Conservation (phyloP, 768 basidiomycete genomes). For the Dioszegia aurantiaca region DNA sequence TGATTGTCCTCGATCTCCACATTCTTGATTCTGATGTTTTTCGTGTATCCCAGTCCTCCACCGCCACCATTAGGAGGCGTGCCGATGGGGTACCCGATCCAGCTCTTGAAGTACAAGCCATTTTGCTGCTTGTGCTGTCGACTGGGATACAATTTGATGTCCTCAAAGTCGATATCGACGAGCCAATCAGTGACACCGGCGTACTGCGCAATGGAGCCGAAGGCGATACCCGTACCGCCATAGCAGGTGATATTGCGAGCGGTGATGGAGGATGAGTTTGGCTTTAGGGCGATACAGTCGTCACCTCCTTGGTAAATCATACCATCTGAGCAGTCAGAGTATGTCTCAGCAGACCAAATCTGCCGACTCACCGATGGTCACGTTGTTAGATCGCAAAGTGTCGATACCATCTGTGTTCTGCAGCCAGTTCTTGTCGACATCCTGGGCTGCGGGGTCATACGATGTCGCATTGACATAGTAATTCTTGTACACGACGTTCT, state of each 20-base stretch:
- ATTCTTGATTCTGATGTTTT: conserved; percentile 30
- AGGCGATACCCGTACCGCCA: conserved; percentile 55
- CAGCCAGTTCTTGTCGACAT: conserved; percentile 23
- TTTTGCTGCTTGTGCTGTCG: conserved; percentile 34
- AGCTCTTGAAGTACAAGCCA: conserved; percentile 39
- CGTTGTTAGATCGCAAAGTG: conserved; percentile 53
- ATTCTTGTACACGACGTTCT: conserved; percentile 53
- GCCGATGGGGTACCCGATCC: conserved; percentile 34
- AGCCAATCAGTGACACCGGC: conserved; percentile 33
- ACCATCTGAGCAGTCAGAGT: conserved; percentile 28
- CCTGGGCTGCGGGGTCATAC: conserved; percentile 36
- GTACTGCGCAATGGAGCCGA: conserved; percentile 55
- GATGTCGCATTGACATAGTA: conserved; percentile 55
- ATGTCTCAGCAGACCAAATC: background rate
- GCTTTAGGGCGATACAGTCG: conserved; percentile 55
- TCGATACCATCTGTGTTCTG: conserved; percentile 54
- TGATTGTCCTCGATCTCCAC: conserved; percentile 34
- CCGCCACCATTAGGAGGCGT: conserved; percentile 38
- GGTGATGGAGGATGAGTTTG: conserved; percentile 55
- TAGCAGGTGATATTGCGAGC: conserved; percentile 54
- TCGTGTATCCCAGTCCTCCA: conserved; percentile 32
- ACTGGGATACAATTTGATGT: conserved; percentile 26
- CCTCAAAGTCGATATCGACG: conserved; percentile 28
- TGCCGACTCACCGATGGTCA: conserved; percentile 47
- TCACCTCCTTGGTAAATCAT: conserved; percentile 55